Evolutionary conservation across 805 yeast species (phyloP).

Genomic region (Deakozyma indianensis): DNA sequence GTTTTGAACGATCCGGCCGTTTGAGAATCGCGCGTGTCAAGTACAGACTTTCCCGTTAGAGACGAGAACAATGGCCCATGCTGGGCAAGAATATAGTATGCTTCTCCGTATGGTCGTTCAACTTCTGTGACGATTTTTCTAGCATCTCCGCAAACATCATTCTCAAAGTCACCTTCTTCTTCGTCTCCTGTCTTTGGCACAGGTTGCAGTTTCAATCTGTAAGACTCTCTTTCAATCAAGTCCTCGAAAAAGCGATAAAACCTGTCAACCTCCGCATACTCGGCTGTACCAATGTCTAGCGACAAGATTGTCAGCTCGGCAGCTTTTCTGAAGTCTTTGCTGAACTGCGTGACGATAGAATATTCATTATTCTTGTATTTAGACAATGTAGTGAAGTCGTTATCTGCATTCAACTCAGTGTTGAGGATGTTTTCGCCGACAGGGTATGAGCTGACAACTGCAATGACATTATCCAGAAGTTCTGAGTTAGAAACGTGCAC

Average conservation of each 20-base stretch:
- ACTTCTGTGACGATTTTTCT: constrained; percentile 37
- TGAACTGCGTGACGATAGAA: background rate
- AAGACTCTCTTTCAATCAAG: constrained; percentile 20
- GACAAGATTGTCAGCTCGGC: background rate
- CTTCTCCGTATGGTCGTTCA: constrained; percentile 81
- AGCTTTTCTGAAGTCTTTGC: background rate
- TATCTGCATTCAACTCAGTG: background rate
- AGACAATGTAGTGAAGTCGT: background rate
- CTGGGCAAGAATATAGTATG: constrained; percentile 42
- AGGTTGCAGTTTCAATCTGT: constrained; percentile 13
- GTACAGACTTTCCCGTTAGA: constrained; percentile 45
- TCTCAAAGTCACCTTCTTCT: constrained; percentile 3
- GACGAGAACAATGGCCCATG: constrained; percentile 76
- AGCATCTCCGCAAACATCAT: constrained; percentile 11
- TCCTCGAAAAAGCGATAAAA: constrained; percentile 20
- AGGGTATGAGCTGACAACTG: background rate
- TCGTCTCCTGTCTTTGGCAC: background rate
- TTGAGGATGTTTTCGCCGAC: background rate
- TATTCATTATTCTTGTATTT: background rate
- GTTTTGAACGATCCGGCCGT: constrained; percentile 54
- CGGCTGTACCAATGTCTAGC: constrained; percentile 13
- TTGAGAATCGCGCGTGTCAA: constrained; percentile 60
- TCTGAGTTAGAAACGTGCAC: too few relatives aligned
- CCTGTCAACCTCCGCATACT: constrained; percentile 13
- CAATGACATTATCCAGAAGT: background rate